Evolutionary conservation across 306 rosid genomes (phyloP), one percentile per base, ranked within the genome.

Genomic region (Quercus aquifolioides): DNA sequence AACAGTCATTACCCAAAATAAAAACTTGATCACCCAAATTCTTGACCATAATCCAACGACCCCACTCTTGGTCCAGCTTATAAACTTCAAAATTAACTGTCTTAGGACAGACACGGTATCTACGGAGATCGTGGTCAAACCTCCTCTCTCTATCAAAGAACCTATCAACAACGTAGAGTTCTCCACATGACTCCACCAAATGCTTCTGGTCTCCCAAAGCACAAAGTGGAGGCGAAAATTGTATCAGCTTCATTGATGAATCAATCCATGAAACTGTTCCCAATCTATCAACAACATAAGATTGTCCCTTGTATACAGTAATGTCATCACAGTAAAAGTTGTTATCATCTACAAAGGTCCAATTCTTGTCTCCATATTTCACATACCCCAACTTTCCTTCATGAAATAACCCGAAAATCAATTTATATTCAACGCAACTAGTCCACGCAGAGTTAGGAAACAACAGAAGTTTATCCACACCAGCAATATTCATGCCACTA

Each of bases 211-310:
- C 64, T 3, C 94, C 97, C n/a, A 67, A 26, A 43, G 3, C 92
- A 52, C 71, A 69, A 76, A 90, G 54, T 0, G 84, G 88, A 71
- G 94, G 93, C 5, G 90, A 80, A 73, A 82, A 85, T 18, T 86
- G 87, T 1, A 91, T 54, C 78, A 87, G 63, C 62, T 79, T 75
- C 79, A 87, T 59, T 1, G 85, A 83, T 18, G 80, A 74, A 0
- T 55, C 33, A 17, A 94, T 68, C 94, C 94, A 85, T 14, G 82
- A 91, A 55, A 92, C 80, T 0, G 89, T 84, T 1, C 97, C 98
- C 92, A 85, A 85, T 19, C 68, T 77, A 65, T 92, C 93, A 11
- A 91, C 88, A 5, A 86, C 94, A 69, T 88, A 92, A 13, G 84
- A 64, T 51, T 89, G 92, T 5, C 87, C 88, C 57, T 83, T 86